A percentile compares a stretch with the other conserved stretches of the same genome.
These are phyloP conservation scores for Cadophora sp. DNA, from an alignment of 2,329 filamentous ascomycete genomes.

Conservation along the genomic window DNA sequence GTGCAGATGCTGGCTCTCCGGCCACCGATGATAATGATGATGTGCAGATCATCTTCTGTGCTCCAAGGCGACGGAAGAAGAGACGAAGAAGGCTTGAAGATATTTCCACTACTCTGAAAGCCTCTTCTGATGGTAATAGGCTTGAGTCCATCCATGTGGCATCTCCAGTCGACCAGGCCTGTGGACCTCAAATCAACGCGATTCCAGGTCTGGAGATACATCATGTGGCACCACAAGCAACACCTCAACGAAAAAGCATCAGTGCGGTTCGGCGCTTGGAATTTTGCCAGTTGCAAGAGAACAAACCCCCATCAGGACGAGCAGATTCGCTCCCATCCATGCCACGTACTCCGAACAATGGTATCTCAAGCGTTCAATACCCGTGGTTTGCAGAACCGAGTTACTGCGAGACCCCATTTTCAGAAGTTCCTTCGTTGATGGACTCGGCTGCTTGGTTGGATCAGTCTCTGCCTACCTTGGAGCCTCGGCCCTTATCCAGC, in stretches of 20 bases:
- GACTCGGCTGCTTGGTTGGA: constrained; percentile 25
- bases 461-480: constrained; percentile 16
- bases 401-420: background rate
- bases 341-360: background rate
- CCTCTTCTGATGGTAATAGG: constrained; percentile 13
- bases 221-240: constrained; percentile 14
- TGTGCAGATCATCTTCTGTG: constrained; percentile 53
- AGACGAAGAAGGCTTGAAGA: constrained; percentile 43
- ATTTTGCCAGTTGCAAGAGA: constrained; percentile 29
- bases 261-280: constrained; percentile 30
- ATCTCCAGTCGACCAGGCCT: constrained; percentile 1
- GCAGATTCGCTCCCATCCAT: constrained; percentile 30
- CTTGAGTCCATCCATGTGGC: constrained; percentile 10
- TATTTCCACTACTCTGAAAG: background rate
- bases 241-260: constrained; percentile 24
- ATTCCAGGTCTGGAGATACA: background rate
- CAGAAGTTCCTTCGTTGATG: constrained; percentile 21
- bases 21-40: constrained; percentile 50
- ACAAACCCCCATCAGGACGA: constrained; percentile 18
- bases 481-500: constrained; percentile 17
- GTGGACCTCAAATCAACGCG: background rate
- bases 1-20: background rate
- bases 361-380: background rate
- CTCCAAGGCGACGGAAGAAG: constrained; percentile 49
- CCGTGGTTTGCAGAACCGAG: constrained; percentile 21